Conservation (phyloP, 2,329 filamentous ascomycete species). For the Diaporthe citri region DNA sequence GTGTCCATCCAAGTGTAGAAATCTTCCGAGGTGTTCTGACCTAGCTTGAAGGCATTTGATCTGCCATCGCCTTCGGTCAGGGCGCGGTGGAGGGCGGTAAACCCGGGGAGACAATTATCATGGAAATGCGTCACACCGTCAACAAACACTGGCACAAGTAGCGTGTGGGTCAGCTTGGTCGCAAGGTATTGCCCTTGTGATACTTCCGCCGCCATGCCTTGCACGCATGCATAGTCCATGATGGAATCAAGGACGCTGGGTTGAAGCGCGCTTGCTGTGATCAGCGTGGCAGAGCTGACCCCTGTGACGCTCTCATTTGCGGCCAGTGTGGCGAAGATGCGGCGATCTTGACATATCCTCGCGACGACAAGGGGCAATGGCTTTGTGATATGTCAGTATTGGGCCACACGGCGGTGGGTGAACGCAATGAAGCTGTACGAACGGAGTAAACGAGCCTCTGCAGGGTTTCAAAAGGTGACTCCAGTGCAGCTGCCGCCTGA, state of each 20-base stretch:
- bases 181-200: background rate
- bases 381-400: constrained; percentile 1
- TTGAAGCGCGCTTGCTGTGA: background rate
- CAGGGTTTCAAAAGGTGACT: constrained; percentile 14
- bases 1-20: constrained; percentile 14
- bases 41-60: constrained; percentile 1
- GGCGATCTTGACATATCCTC: constrained; percentile 7
- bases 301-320: background rate
- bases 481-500: constrained; percentile 6
- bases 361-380: background rate
- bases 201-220: background rate
- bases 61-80: background rate
- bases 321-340: constrained; percentile 1
- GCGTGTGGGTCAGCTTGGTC: background rate
- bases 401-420: background rate
- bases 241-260: constrained; percentile 5
- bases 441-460: constrained; percentile 13
- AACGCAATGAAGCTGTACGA: background rate
- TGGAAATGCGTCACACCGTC: constrained; percentile 14
- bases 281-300: background rate
- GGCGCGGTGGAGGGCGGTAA: background rate
- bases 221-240: constrained; percentile 3
- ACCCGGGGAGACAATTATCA: constrained; percentile 5
- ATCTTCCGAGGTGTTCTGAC: background rate
- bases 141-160: background rate